Percentiles rank a stretch among this genome's conserved stretches.
phyloP scores from a whole-genome alignment of 768 basidiomycete species.

The Mycena chlorophos region DNA sequence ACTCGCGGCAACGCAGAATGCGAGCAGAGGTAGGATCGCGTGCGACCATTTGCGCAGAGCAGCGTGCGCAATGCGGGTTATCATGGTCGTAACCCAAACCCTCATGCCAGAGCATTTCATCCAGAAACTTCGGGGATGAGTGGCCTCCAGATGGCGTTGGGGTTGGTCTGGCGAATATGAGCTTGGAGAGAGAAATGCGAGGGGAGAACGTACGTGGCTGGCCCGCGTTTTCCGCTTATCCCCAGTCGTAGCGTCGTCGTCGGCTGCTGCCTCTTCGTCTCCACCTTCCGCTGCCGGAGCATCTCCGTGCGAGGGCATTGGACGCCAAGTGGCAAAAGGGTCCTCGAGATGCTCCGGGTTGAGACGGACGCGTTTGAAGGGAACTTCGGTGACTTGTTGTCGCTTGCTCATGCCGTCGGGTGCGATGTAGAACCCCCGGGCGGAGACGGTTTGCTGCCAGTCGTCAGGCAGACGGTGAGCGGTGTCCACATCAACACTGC shows the following conservation, averaged over 20 bases:
- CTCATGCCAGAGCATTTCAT: background rate
- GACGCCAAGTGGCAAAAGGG: background rate
- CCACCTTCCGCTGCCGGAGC: too few relatives aligned
- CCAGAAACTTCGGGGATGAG: background rate
- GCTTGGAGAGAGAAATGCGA: background rate
- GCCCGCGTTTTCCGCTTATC: background rate
- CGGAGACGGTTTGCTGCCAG: background rate
- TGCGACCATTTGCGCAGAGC: background rate
- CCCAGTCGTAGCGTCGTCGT: background rate
- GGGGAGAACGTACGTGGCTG: background rate
- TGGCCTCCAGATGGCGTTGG: background rate
- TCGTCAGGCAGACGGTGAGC: background rate
- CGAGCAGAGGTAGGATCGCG: background rate
- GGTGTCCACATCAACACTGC: background rate
- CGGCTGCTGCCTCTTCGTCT: background rate
- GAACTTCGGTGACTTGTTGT: background rate
- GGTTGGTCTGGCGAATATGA: background rate
- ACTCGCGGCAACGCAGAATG: background rate
- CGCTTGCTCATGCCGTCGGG: background rate
- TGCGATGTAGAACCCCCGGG: conserved; percentile 2
- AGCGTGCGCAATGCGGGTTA: background rate
- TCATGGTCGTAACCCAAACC: conserved; percentile 1
- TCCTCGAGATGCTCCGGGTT: background rate
- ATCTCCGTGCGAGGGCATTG: too few relatives aligned
- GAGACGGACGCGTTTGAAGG: background rate